These are phyloP conservation scores for Dissophora ornata DNA, from an alignment of 192 early-diverging fungal genomes.

Conservation along the genomic window DNA sequence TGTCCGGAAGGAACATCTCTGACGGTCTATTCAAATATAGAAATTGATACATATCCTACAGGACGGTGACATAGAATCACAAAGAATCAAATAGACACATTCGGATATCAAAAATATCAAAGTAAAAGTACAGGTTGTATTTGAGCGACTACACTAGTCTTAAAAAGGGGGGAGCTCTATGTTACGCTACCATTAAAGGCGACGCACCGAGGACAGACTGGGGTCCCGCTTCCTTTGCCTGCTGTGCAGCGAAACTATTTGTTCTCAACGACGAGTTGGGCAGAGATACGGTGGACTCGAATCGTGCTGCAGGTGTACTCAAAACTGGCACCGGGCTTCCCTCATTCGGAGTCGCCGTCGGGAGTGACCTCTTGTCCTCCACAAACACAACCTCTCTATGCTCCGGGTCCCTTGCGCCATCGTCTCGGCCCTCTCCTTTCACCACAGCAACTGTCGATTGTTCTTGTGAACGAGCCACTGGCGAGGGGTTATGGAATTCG, in stretches of 20 bases:
- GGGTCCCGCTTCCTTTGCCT: conserved; percentile 5
- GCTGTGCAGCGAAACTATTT: background rate
- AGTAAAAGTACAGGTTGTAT: too few species aligned
- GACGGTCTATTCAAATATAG: too few species aligned
- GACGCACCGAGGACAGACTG: background rate
- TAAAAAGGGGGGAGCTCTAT: too few species aligned
- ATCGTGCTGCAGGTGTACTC: background rate
- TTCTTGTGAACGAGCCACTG: conserved; percentile 18
- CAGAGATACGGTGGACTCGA: conserved; percentile 1
- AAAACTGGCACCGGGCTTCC: too few species aligned
- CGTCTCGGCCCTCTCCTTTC: conserved; percentile 35
- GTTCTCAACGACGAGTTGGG: background rate
- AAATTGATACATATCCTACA: too few species aligned
- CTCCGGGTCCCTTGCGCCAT: conserved; percentile 34
- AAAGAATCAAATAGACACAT: too few species aligned
- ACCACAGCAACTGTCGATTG: conserved; percentile 37
- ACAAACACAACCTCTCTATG: conserved; percentile 53
- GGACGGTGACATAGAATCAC: too few species aligned
- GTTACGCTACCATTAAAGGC: conserved; percentile 22
- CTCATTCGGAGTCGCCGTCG: too few species aligned
- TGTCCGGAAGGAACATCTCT: conserved; percentile 44
- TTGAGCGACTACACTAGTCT: too few species aligned
- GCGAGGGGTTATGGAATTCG: conserved; percentile 65
- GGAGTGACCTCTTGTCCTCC: conserved; percentile 17
- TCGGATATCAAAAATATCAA: too few species aligned